Base-by-base conservation (phyloP, 1,139 yeast genomes). In the Torulaspora globosa region DNA sequence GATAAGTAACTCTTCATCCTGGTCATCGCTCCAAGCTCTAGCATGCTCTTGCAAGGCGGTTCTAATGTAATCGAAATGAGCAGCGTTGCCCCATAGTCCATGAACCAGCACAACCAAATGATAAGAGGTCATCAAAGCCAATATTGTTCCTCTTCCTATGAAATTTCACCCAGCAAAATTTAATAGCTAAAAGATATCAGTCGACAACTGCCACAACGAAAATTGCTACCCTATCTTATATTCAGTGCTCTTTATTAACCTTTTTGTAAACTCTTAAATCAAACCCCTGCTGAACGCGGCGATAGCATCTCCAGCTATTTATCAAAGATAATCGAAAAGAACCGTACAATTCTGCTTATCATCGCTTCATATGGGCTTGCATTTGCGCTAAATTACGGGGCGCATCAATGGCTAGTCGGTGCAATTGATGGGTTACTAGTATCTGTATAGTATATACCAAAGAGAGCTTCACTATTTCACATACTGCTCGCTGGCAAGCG, bases 81-180 rank as follows among this genome's bases (percentile, higher is more conserved):
- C 67, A 6, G 79, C 70, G 47, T 80, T 78, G 2, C 95, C 96
- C 95, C 95, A 86, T 37, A 87, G 74, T 73, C 95, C 95, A 67
- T 86, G 95, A 43, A 84, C 85, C 19, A 87, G 71, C 2, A 85
- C 78, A 8, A 86, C 75, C 39, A 86, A 70, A 63, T 86, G 95
- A 55, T 65, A 70, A 33, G 55, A 36, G 18, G 45, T 34, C 51
- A 45, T 48, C n/a, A 11, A 31, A 10, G n/a, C 10, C 8, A 16
- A 31, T 5, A 18, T 3, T 11, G 15, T 33, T 8, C 16, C n/a
- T 18, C 10, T 19, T 14, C 27, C n/a, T 18, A 3, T 19, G 4
- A 33, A 33, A 15, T 21, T 9, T 1, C 11, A 19, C 28, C 18
- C 21, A 34, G 26, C 36, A 9, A 21, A n/a, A 32, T 21, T 23